Base-by-base conservation (phyloP, 1,284 basidiomycete species). In the Tranzscheliella williamsii region DNA sequence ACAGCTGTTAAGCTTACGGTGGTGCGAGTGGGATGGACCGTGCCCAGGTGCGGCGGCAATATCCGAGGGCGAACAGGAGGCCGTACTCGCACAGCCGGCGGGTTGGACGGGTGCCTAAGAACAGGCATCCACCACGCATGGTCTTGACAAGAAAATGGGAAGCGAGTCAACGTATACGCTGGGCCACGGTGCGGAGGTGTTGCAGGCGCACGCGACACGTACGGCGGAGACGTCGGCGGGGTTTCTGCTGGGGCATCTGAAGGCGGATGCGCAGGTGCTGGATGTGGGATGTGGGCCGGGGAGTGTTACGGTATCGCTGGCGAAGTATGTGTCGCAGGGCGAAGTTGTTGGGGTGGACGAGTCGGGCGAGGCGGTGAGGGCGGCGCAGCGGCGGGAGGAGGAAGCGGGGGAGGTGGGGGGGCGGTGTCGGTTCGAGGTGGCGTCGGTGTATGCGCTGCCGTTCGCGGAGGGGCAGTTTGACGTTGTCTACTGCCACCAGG, bases 201-300 rank as follows among this genome's bases (percentile, higher is more conserved):
- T 62, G 18, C 23, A 36, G 24, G 43, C 52, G n/a, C 58, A 62
- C 23, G 29, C 53, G 16, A 52, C 58, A 4, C 44, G 58, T 9
- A 62, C 58, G 1, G 58, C 52, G 9, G 48, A 48, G 34, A 52
- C 36, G 2, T 56, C 44, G 6, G 58, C 58, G 2, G 58, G 48
- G 5, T 62, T 56, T 11, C 42, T 62, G 4, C 24, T 62, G 12
- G 41, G 52, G 12, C 48, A 55, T 17, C 34, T 62, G 17, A 37
- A 38, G 18, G n/a, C 33, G 5, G 38, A 49, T 23, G 44, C 34
- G 18, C 32, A 39, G 20, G 40, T 62, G 3, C 38, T 62, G 13
- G 58, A 62, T 18, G 36, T 62, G 8, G 58, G 58, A 6, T 62
- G 58, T 21, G 58, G 58, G 11, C 58, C 58, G 8, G 58, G 58